These are phyloP conservation scores for Aspergillus novoparasiticus DNA, from an alignment of 2,329 filamentous ascomycete species.

Conservation along the genomic window DNA sequence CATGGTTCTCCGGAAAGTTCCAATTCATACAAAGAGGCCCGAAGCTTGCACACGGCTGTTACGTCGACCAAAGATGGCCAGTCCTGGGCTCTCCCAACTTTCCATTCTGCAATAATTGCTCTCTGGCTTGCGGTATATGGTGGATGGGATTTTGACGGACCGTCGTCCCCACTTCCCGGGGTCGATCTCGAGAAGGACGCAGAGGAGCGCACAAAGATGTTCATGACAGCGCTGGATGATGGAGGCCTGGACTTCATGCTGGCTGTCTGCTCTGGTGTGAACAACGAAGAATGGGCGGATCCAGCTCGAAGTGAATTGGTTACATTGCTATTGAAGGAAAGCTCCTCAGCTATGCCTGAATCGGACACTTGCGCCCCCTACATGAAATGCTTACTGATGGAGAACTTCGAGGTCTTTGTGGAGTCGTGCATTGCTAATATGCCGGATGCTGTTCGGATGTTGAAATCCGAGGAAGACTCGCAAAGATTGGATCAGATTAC, in stretches of 20 bases:
- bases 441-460: constrained; percentile 82
- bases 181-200: constrained; percentile 70
- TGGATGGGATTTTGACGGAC: constrained; percentile 78
- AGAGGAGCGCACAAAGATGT: constrained; percentile 69
- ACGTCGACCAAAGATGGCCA: constrained; percentile 67
- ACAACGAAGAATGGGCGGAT: constrained; percentile 82
- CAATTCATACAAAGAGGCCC: constrained; percentile 67
- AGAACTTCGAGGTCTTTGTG: constrained; percentile 81
- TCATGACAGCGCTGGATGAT: constrained; percentile 77
- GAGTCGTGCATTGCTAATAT: constrained; percentile 95
- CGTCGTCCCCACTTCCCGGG: constrained; percentile 59
- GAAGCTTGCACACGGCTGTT: constrained; percentile 69
- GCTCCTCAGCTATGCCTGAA: constrained; percentile 68
- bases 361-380: constrained; percentile 68
- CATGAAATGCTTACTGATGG: constrained; percentile 74
- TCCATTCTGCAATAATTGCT: constrained; percentile 76
- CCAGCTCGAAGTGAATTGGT: constrained; percentile 81
- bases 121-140: constrained; percentile 96
- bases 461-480: constrained; percentile 88
- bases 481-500: constrained; percentile 58
- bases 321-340: constrained; percentile 79
- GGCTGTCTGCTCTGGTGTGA: constrained; percentile 78
- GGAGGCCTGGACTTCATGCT: constrained; percentile 92
- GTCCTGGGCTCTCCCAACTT: constrained; percentile 70
- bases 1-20: constrained; percentile 78